Evolutionary conservation across 139 green algal species (phyloP), one percentile per base, ranked within the genome.

Genomic region (Chlorella sp.): DNA sequence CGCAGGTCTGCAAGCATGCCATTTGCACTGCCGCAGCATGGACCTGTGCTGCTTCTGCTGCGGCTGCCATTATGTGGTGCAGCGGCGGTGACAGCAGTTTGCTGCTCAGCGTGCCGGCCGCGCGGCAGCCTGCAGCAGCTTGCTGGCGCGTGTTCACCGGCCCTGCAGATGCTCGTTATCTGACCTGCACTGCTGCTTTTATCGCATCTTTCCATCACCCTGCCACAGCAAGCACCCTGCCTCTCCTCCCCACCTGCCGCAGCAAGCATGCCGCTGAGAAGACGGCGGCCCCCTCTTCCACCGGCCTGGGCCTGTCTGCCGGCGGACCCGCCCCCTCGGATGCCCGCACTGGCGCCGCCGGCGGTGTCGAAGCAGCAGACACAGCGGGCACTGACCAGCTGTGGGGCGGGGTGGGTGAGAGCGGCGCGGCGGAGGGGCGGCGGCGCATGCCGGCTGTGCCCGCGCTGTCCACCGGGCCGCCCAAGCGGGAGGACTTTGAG

Each of bases 401-500:
- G 51, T 60, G 51, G 51, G 51, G 51, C 51, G 51, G 51, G 51
- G 12, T 60, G 51, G 75, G 75, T 60, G 75, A 12, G 51, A 5
- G 38, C 51, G 70, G 36, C 13, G 41, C 28, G 26, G 44, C 23
- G 26, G 72, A 20, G 26, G 41, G 32, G 72, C 51, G 51, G 30
- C 30, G 28, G 34, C 30, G 28, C 30, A 39, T 73, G 65, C 65
- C 20, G 0, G 65, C 65, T 39, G 17, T 15, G 16, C 65, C 32
- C 5, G 12, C 21, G 28, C 28, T 38, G 5, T 17, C 26, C 28
- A 23, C 28, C 12, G 57, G 73, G 34, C 79, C 80, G 12, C 73
- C 89, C 26, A 85, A 75, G 62, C 80, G 44, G 28, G 78, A 90
- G 4, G 87, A 82, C 38, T 64, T 93, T n/a, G 76, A 86, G 67